Conservation (phyloP, 2,329 filamentous ascomycete species). For the Claviceps citrina region DNA sequence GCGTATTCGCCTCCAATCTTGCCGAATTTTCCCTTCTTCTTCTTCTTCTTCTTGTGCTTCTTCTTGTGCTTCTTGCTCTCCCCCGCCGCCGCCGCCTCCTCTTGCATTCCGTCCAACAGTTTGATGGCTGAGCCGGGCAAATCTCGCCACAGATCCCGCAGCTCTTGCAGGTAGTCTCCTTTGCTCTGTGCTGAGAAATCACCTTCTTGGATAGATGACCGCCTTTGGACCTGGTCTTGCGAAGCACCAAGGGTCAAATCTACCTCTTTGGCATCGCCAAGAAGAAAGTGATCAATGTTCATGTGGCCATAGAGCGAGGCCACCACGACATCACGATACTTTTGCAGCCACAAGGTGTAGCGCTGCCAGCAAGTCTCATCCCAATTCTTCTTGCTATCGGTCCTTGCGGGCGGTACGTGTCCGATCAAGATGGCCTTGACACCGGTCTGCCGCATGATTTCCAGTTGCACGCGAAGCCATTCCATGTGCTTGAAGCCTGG, state of each 20-base stretch:
- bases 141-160: slow-evolving; percentile 63
- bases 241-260: slow-evolving; percentile 35
- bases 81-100: slow-evolving; percentile 8
- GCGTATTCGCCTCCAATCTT: slow-evolving; percentile 65
- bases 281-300: slow-evolving; percentile 95
- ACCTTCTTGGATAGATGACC: slow-evolving; percentile 23
- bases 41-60: slow-evolving; percentile 22
- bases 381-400: slow-evolving; percentile 74
- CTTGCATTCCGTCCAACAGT: slow-evolving; percentile 7
- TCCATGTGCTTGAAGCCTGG: slow-evolving; percentile 92
- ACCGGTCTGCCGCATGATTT: slow-evolving; percentile 63
- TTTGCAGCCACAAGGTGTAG: slow-evolving; percentile 77
- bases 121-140: slow-evolving; percentile 41
- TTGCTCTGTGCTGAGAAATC: slow-evolving; percentile 48
- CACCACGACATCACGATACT: slow-evolving; percentile 81
- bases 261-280: slow-evolving; percentile 72
- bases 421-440: slow-evolving; percentile 93
- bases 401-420: slow-evolving; percentile 83
- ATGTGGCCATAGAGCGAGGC: slow-evolving; percentile 79
- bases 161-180: slow-evolving; percentile 56
- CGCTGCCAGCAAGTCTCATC: slow-evolving; percentile 98
- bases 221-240: neutral
- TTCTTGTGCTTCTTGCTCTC: slow-evolving; percentile 8
- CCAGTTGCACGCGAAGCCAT: slow-evolving; percentile 81
- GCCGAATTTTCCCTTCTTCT: slow-evolving; percentile 37